Evolutionary conservation across 495 filamentous ascomycete species (phyloP).

Genomic region (Hyaloscypha variabilis): DNA sequence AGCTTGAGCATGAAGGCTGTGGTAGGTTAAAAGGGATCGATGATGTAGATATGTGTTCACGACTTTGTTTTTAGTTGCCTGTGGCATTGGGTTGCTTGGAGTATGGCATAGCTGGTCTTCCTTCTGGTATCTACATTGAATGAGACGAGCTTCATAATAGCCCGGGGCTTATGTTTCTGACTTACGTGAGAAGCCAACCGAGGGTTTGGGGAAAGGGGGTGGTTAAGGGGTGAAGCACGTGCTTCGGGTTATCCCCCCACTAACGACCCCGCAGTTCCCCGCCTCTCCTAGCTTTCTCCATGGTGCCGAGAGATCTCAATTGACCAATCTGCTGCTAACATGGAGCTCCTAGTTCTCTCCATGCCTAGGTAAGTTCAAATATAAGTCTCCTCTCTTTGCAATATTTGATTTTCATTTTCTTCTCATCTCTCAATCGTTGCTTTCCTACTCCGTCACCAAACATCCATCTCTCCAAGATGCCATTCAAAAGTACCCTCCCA

Average conservation of each 20-base stretch:
- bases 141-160: background rate
- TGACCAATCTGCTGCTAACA: too few relatives aligned
- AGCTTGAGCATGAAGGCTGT: slow-evolving; percentile 89
- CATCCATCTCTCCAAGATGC: slow-evolving; percentile 16
- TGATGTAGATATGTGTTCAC: slow-evolving; percentile 33
- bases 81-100: slow-evolving; percentile 7
- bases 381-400: background rate
- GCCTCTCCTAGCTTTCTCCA: background rate
- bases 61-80: slow-evolving; percentile 18
- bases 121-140: background rate
- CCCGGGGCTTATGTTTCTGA: background rate
- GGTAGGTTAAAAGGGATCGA: slow-evolving; percentile 62
- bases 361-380: background rate
- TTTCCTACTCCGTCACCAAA: background rate
- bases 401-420: background rate
- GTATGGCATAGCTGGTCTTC: slow-evolving; percentile 13
- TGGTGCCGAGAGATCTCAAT: background rate
- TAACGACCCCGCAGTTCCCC: background rate
- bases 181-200: background rate
- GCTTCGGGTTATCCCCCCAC: background rate
- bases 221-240: background rate
- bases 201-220: background rate
- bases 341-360: background rate
- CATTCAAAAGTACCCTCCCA: slow-evolving; percentile 27
- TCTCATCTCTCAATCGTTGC: background rate